These are phyloP conservation scores for Salix purpurea DNA, from an alignment of 345 rosid species.

Conservation along the genomic window DNA sequence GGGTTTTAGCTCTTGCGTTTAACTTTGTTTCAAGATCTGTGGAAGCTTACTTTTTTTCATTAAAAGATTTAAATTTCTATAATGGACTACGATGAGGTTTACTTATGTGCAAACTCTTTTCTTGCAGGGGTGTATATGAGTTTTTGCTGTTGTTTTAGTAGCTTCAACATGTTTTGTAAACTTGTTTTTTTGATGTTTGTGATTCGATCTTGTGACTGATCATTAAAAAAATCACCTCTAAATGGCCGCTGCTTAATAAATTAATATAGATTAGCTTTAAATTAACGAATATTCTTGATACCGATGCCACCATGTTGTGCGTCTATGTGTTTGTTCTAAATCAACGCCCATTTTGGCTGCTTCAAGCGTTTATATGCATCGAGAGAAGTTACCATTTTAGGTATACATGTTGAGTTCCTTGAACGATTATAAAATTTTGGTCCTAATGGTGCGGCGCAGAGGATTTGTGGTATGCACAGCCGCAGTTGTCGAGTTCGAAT, in stretches of 20 bases:
- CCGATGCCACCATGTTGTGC: neutral
- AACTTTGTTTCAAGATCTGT: neutral
- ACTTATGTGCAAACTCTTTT: neutral
- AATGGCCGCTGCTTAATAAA: neutral
- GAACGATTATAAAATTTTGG: no score
- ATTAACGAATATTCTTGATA: slow-evolving; percentile 11
- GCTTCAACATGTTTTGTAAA: neutral
- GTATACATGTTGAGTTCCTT: neutral
- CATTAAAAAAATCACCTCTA: neutral
- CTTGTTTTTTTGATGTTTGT: neutral
- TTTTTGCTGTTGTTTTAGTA: neutral
- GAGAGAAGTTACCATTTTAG: no score
- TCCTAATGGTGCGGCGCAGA: no score
- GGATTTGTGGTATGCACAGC: no score
- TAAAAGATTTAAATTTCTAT: neutral
- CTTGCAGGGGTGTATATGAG: neutral
- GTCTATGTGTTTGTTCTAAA: neutral
- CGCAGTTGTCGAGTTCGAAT: no score
- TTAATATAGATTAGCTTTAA: neutral
- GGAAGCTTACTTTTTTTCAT: no score
- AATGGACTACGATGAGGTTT: neutral
- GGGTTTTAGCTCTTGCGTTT: neutral
- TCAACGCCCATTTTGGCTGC: no score
- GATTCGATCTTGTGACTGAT: neutral
- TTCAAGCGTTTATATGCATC: no score